phyloP scores from a whole-genome alignment of 2,329 filamentous ascomycete species.

The Metarhizium humberi region DNA sequence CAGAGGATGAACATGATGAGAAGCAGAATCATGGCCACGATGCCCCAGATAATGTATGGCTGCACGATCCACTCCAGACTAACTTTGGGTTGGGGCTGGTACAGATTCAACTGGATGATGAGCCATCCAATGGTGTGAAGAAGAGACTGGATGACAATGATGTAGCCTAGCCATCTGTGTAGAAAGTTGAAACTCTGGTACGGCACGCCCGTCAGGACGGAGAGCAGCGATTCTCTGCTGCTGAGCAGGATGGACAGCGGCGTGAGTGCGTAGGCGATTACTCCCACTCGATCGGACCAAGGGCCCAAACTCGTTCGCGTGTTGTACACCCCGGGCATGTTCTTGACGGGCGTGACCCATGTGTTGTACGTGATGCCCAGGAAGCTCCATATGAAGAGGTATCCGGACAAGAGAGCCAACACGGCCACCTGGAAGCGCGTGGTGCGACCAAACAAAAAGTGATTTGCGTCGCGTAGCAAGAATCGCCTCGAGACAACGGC shows the following conservation, averaged over 20 bases:
- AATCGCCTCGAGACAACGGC: constrained; percentile 32
- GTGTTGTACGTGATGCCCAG: constrained; percentile 58
- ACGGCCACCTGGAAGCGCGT: constrained; percentile 59
- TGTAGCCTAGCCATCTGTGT: constrained; percentile 65
- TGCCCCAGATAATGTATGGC: constrained; percentile 63
- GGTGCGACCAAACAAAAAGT: constrained; percentile 54
- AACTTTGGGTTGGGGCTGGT: constrained; percentile 59
- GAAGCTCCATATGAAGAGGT: constrained; percentile 60
- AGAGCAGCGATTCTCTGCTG: constrained; percentile 62
- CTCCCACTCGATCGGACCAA: constrained; percentile 60
- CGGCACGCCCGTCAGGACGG: constrained; percentile 60
- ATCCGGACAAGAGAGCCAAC: constrained; percentile 46
- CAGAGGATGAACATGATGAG: constrained; percentile 52
- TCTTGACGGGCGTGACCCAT: constrained; percentile 62
- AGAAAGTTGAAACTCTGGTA: constrained; percentile 73
- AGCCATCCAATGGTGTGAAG: constrained; percentile 66
- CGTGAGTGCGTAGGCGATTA: constrained; percentile 64
- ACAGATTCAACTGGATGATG: constrained; percentile 55
- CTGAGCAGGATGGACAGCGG: constrained; percentile 59
- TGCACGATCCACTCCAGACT: constrained; percentile 50
- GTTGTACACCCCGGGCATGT: constrained; percentile 45
- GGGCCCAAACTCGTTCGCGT: constrained; percentile 57
- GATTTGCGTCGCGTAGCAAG: constrained; percentile 51
- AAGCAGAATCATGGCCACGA: constrained; percentile 58
- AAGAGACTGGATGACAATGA: constrained; percentile 59